Percentiles rank a stretch among this genome's conserved stretches.
phyloP scores from a whole-genome alignment of 2,329 filamentous ascomycete species.

The Dendrostoma leiphaemia region DNA sequence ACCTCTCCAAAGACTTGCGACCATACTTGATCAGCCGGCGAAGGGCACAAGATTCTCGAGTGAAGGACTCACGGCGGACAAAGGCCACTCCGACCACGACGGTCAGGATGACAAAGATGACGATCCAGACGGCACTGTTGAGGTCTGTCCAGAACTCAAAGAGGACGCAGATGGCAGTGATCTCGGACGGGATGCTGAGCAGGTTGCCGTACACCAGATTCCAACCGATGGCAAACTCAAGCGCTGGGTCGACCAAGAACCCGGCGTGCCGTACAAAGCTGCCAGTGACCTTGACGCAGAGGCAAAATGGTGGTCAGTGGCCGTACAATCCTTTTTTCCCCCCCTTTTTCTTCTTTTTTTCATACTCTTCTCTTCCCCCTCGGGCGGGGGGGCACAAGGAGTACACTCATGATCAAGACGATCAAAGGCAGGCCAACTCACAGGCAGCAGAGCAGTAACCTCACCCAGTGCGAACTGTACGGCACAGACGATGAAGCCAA shows the following conservation, averaged over 20 bases:
- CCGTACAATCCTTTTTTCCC: neutral
- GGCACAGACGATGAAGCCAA: slow-evolving; percentile 55
- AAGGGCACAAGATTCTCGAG: no score
- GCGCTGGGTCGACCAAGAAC: slow-evolving; percentile 60
- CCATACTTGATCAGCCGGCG: neutral
- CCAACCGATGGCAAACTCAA: slow-evolving; percentile 54
- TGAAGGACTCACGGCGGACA: slow-evolving; percentile 37
- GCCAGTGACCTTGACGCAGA: slow-evolving; percentile 46
- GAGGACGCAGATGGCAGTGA: slow-evolving; percentile 60
- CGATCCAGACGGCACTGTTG: slow-evolving; percentile 49
- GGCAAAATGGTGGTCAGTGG: neutral
- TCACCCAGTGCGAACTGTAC: slow-evolving; percentile 61
- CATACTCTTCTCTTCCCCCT: no score
- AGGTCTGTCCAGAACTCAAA: slow-evolving; percentile 64
- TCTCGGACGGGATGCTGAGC: slow-evolving; percentile 56
- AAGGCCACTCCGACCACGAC: slow-evolving; percentile 58
- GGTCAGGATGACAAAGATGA: slow-evolving; percentile 49
- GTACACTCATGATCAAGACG: neutral
- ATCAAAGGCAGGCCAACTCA: neutral
- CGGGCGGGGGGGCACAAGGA: no score
- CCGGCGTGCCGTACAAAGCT: slow-evolving; percentile 60
- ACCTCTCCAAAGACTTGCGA: slow-evolving; percentile 59
- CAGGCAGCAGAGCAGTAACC: slow-evolving; percentile 57
- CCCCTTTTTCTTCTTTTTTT: neutral
- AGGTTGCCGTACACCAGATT: slow-evolving; percentile 55